These are phyloP conservation scores for Ophiostoma australiae DNA, from an alignment of 2,329 filamentous ascomycete genomes.

Conservation along the genomic window DNA sequence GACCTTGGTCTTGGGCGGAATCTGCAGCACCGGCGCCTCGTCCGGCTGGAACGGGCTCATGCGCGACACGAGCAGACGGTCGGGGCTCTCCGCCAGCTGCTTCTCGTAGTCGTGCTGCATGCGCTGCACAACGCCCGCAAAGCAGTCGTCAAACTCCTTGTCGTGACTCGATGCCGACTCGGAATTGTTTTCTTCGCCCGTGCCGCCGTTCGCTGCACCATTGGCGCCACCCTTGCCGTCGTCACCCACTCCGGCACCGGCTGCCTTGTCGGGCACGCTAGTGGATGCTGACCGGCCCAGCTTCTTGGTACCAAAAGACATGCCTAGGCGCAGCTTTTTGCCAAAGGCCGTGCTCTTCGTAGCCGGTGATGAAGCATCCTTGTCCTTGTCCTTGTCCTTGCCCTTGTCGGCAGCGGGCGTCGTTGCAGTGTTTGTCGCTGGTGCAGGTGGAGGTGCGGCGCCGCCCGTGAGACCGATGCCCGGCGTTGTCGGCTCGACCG, in stretches of 20 bases:
- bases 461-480: slow-evolving; percentile 35
- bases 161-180: slow-evolving; percentile 45
- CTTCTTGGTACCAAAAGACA: slow-evolving; percentile 78
- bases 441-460: slow-evolving; percentile 43
- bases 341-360: slow-evolving; percentile 64
- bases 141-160: slow-evolving; percentile 69
- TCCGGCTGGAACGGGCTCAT: slow-evolving; percentile 65
- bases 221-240: slow-evolving; percentile 61
- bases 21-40: slow-evolving; percentile 72
- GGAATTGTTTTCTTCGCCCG: slow-evolving; percentile 16
- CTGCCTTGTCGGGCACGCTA: slow-evolving; percentile 65
- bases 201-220: slow-evolving; percentile 40
- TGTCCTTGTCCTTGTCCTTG: slow-evolving; percentile 15
- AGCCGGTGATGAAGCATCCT: slow-evolving; percentile 22
- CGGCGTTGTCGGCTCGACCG: slow-evolving; percentile 42
- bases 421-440: slow-evolving; percentile 27
- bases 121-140: slow-evolving; percentile 66
- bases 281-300: slow-evolving; percentile 64
- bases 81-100: slow-evolving; percentile 52
- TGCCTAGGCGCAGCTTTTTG: slow-evolving; percentile 76
- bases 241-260: slow-evolving; percentile 29
- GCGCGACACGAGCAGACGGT: slow-evolving; percentile 53
- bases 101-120: slow-evolving; percentile 70
- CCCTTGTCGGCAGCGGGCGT: not conserved
- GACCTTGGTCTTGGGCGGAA: slow-evolving; percentile 59